These are phyloP conservation scores for Passiflora organensis DNA, from an alignment of 345 rosid genomes.

Conservation along the genomic window DNA sequence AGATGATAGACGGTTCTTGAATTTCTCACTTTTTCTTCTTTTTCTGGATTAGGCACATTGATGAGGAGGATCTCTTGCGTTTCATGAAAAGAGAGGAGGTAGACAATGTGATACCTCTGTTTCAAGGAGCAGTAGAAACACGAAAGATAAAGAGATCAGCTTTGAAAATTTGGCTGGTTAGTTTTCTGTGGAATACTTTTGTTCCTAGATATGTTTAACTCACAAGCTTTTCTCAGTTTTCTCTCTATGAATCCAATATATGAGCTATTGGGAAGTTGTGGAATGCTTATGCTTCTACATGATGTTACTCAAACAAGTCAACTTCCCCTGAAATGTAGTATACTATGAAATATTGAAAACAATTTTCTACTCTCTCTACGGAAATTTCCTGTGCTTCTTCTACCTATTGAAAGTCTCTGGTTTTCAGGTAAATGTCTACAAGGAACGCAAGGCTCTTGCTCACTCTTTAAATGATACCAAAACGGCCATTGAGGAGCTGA, in stretches of 20 bases:
- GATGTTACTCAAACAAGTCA: too few species aligned
- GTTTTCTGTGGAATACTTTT: conserved; percentile 1
- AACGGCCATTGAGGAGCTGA: conserved; percentile 68
- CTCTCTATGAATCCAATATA: too few species aligned
- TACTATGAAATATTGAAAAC: too few species aligned
- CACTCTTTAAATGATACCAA: conserved; percentile 59
- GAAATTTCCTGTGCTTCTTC: too few species aligned
- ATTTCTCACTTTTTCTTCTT: conserved; percentile 4
- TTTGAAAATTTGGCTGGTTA: conserved; percentile 63
- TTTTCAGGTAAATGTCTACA: conserved; percentile 52
- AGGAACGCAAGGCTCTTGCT: conserved; percentile 52
- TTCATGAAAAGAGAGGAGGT: conserved; percentile 60
- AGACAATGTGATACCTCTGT: conserved; percentile 41
- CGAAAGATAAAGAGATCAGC: conserved; percentile 53
- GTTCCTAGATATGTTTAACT: neutral
- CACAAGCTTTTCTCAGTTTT: neutral
- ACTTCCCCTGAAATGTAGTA: too few species aligned
- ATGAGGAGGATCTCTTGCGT: conserved; percentile 61
- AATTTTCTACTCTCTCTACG: too few species aligned
- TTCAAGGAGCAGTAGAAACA: conserved; percentile 50
- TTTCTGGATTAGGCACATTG: conserved; percentile 40
- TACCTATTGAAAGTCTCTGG: neutral
- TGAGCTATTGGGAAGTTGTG: too few species aligned
- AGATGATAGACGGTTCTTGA: neutral
- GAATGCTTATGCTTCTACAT: too few species aligned